Base-by-base conservation (phyloP, 257 asterid species). In the Paraleonurus japonicus region DNA sequence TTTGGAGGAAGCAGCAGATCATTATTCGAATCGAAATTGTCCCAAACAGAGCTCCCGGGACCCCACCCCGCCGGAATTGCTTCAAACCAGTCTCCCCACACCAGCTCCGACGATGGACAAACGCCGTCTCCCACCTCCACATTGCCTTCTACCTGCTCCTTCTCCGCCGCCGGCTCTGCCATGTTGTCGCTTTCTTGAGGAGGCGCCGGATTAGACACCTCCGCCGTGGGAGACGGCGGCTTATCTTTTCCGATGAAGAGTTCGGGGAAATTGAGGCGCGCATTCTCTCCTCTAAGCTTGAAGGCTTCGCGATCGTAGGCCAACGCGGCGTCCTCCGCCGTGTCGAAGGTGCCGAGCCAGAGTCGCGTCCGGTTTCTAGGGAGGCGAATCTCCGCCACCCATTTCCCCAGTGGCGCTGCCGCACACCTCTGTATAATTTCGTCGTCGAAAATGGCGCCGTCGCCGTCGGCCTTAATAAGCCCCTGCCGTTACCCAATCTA, bases 321-420 rank as follows among this genome's bases (percentile, higher is more conserved):
- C 80, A 92, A 3, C 17, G 98, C 98, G 1, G 98, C 98, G 7
- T 92, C 98, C 83, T 92, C 96, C 1, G 96, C 96, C 0, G 96
- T 92, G 77, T 92, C 96, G 76, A 88, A 92, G 0, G 98, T 92
- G 57, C 98, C 98, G 4, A 92, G 92, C 98, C 98, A 92, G 79
- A 92, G 89, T 8, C 98, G 96, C 11, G 98, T 92, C 16, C 98
- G 50, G 84, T 92, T 90, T 4, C 87, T 76, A 2, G 98, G 98
- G 2, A 92, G 92, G 13, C 98, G 98, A 81, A 92, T 92, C 47
- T 92, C 98, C 12, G 98, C 98, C 1, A 92, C 98, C 98, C 98
- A 92, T 78, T 92, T 92, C 0, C 98, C 98, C 98, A 92, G 81
- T 92, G 98, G 48, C 98, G 82, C 82, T 92, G 98, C 83, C 98